A percentile compares a stretch with the other conserved stretches of the same genome.
These are phyloP conservation scores for Botrytis squamosa DNA, from an alignment of 2,329 filamentous ascomycete species.

Conservation along the genomic window DNA sequence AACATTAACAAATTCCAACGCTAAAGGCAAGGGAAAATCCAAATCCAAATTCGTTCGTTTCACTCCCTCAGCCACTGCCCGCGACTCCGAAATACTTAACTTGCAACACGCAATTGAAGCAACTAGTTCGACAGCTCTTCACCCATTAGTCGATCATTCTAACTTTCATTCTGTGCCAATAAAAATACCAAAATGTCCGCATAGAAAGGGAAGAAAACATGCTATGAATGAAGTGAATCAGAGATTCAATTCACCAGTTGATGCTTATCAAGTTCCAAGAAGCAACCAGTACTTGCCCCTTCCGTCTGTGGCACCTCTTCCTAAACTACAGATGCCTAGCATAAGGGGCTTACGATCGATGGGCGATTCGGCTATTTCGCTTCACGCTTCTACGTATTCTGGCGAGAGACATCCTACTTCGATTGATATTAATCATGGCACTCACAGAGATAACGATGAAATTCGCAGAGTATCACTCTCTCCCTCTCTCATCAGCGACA, in stretches of 20 bases:
- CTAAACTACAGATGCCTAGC: neutral
- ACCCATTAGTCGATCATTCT: constrained; percentile 4
- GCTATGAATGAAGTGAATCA: neutral
- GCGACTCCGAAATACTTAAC: constrained; percentile 19
- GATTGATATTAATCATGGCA: neutral
- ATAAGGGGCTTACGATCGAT: neutral
- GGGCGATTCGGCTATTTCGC: neutral
- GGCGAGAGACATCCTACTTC: neutral
- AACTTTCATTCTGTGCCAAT: neutral
- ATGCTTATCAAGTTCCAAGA: neutral
- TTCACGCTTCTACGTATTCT: neutral
- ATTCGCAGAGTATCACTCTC: neutral
- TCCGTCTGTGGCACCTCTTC: neutral
- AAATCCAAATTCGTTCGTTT: constrained; percentile 17
- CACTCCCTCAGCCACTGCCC: constrained; percentile 18
- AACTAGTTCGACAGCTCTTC: constrained; percentile 16
- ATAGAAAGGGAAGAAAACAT: constrained; percentile 4
- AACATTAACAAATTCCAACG: neutral
- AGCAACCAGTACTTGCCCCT: constrained; percentile 11
- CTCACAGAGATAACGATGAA: neutral
- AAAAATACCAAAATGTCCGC: constrained; percentile 3
- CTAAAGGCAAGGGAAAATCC: constrained; percentile 1
- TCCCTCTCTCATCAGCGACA: neutral
- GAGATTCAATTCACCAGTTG: neutral
- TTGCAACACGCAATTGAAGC: constrained; percentile 20